Evolutionary conservation across 2,329 filamentous ascomycete species (phyloP).

Genomic region (Aspergillus caelatus): DNA sequence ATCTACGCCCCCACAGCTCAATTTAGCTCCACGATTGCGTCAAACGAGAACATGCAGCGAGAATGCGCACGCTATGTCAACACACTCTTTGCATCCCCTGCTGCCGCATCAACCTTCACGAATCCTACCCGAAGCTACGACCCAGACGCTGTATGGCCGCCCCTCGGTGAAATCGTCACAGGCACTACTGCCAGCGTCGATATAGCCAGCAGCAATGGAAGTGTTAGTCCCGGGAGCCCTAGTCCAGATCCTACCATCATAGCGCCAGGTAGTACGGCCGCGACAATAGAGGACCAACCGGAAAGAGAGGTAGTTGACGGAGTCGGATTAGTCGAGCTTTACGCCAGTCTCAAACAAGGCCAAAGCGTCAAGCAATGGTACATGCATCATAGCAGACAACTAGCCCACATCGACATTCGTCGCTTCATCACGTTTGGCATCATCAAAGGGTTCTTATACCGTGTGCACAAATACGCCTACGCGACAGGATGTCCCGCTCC

Average conservation of each 20-base stretch:
- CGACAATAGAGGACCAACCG: constrained; percentile 7
- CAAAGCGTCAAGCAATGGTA: constrained; percentile 88
- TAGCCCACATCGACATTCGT: constrained; percentile 81
- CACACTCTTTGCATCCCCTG: constrained; percentile 45
- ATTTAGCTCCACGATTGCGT: constrained; percentile 73
- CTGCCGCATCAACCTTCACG: constrained; percentile 21
- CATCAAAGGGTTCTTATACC: constrained; percentile 91
- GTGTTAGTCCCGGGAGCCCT: constrained; percentile 11
- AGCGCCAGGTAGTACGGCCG: constrained; percentile 11
- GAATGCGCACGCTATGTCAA: constrained; percentile 88
- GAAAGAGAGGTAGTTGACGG: constrained; percentile 41
- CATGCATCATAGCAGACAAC: constrained; percentile 69
- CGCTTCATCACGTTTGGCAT: constrained; percentile 93
- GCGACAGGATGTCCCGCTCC: constrained; percentile 39
- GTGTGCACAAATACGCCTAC: constrained; percentile 88
- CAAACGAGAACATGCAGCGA: constrained; percentile 75
- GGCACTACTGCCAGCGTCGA: constrained; percentile 17
- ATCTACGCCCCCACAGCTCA: constrained; percentile 84
- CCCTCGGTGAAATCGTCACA: constrained; percentile 33
- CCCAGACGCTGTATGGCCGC: constrained; percentile 47
- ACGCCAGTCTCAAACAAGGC: constrained; percentile 80
- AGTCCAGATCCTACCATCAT: constrained; percentile 18
- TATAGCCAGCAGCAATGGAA: constrained; percentile 18
- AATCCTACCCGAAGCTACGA: constrained; percentile 28
- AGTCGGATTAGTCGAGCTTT: constrained; percentile 71